Evolutionary conservation across 78 protist species (phyloP), one percentile per base, ranked within the genome.

Genomic region (Dictyostelium intermedium): DNA sequence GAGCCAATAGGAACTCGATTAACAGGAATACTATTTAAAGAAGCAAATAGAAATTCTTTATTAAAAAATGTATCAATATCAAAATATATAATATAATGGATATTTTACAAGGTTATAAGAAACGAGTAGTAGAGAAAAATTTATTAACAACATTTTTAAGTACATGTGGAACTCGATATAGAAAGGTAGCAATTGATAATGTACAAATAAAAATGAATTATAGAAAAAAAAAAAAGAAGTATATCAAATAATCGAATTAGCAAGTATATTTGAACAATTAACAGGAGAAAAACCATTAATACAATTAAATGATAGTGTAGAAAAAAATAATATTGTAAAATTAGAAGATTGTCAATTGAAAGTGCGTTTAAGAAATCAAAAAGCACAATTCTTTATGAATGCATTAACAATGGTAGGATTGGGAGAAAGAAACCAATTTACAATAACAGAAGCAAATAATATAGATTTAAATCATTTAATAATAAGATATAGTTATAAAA

Each of bases 171-270:
- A 73, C 16, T 0, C 10, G 13, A 35, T 35, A 35, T 73, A 34
- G 20, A 27, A 10, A 73, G 8, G 39, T 35, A 14, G 35, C 9
- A 30, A 35, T 73, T 2, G 35, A 73, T 27, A 9, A 9, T 16
- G 45, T 73, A 13, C 10, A 30, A 16, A 2, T 73, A 35, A 30
- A 37, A 73, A 73, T 73, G 16, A 73, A 73, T 27, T 73, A 73
- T 73, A 73, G 35, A 73, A 73, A 73, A 73, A 35, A 37, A 73
- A 73, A 37, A 73, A 73, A 73, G 81, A 73, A 35, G 35, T 73
- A 37, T 20, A 35, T 35, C 43, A 73, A 73, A 14, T 73, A 35
- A 32, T 16, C 14, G 81, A 73, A 73, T 73, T 73, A 73, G 10
- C 35, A 32, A 37, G 53, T 73, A 35, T 73, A 35, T 16, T 73